Percentiles rank a stretch among this genome's conserved stretches.
Evolutionary conservation across 2,329 filamentous ascomycete genomes (phyloP).

Genomic region (Trematosphaeria pertusa): DNA sequence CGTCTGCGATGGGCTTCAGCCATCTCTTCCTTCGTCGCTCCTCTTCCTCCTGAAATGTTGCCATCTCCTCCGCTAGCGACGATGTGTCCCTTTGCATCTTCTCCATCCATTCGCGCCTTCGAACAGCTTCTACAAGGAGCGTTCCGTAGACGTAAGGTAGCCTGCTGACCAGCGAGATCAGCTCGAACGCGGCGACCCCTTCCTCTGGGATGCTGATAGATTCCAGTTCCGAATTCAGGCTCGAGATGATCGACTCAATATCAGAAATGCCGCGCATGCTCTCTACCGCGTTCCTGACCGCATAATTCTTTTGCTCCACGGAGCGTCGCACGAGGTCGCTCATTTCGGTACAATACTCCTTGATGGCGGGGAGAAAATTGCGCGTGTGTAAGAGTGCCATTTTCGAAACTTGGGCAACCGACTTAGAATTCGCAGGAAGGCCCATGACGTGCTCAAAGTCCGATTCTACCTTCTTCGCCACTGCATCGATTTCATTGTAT

Average conservation of each 20-base stretch:
- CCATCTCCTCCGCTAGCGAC: slow-evolving; percentile 90
- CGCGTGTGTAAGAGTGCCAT: slow-evolving; percentile 69
- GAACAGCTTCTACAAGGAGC: slow-evolving; percentile 83
- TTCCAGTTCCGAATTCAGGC: slow-evolving; percentile 74
- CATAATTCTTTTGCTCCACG: slow-evolving; percentile 69
- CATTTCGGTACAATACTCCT: slow-evolving; percentile 64
- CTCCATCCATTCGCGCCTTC: slow-evolving; percentile 86
- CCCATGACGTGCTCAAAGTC: slow-evolving; percentile 81
- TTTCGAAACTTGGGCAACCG: slow-evolving; percentile 67
- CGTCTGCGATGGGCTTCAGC: slow-evolving; percentile 82
- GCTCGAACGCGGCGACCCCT: slow-evolving; percentile 79
- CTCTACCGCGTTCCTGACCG: slow-evolving; percentile 69
- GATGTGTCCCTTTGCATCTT: slow-evolving; percentile 89
- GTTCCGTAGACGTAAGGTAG: slow-evolving; percentile 91
- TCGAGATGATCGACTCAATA: slow-evolving; percentile 77
- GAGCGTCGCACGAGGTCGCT: slow-evolving; percentile 59
- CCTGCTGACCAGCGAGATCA: slow-evolving; percentile 79
- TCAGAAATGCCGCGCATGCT: slow-evolving; percentile 85
- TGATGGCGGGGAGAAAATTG: slow-evolving; percentile 67
- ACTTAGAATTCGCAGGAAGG: slow-evolving; percentile 71
- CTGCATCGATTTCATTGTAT: slow-evolving; percentile 82
- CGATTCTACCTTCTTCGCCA: slow-evolving; percentile 84
- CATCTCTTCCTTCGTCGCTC: slow-evolving; percentile 86
- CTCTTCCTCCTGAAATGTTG: slow-evolving; percentile 90
- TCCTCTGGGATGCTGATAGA: slow-evolving; percentile 76